Evolutionary conservation across 371 early-diverging fungal genomes (phyloP).

Genomic region (Mucor velutinosus): DNA sequence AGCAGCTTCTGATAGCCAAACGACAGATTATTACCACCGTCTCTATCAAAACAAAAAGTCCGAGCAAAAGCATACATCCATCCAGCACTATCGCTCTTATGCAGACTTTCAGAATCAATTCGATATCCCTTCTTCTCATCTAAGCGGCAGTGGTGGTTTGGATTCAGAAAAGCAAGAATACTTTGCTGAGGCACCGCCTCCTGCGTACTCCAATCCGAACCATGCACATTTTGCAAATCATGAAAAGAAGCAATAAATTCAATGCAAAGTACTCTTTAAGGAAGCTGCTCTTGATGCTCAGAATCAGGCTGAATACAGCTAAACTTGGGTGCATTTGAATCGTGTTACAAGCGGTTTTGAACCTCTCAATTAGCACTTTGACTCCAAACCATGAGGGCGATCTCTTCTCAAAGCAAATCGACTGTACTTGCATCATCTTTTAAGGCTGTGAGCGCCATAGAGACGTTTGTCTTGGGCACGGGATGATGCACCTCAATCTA

Average conservation of each 20-base stretch:
- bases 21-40: conserved; percentile 12
- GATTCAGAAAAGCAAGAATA: conserved; percentile 3
- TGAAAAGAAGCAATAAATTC: neutral
- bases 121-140: neutral
- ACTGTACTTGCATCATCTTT: too few relatives aligned
- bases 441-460: too few relatives aligned
- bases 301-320: too few relatives aligned
- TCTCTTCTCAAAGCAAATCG: too few relatives aligned
- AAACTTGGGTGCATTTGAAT: too few relatives aligned
- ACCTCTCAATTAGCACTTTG: too few relatives aligned
- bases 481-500: too few relatives aligned
- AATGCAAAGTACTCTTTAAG: too few relatives aligned
- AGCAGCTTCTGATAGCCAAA: neutral
- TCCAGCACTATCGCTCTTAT: conserved; percentile 17
- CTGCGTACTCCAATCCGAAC: conserved; percentile 1
- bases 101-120: conserved; percentile 23
- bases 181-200: conserved; percentile 1
- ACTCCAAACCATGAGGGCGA: too few relatives aligned
- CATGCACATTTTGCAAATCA: neutral
- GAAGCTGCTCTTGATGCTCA: too few relatives aligned
- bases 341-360: too few relatives aligned
- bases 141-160: neutral
- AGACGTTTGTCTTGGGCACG: too few relatives aligned
- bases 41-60: conserved; percentile 7
- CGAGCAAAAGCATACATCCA: neutral